Conservation (phyloP, 1,139 yeast species). For the Geotrichum macrosporum region DNA sequence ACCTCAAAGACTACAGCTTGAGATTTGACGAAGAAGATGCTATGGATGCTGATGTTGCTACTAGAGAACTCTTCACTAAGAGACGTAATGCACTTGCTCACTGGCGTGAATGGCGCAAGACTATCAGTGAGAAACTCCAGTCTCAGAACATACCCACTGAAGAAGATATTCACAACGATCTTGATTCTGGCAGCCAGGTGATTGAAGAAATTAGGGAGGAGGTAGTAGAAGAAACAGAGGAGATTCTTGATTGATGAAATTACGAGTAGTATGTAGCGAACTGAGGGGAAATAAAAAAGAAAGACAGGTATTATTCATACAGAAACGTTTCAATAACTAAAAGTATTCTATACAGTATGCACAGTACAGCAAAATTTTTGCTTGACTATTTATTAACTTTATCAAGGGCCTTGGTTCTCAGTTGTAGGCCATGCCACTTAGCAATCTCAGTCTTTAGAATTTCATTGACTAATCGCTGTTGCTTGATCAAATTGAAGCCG, state of each 20-base stretch:
- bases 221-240: constrained; percentile 75
- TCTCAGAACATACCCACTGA: constrained; percentile 42
- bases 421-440: constrained; percentile 92
- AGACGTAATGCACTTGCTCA: constrained; percentile 80
- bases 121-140: constrained; percentile 48
- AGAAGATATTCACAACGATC: constrained; percentile 29
- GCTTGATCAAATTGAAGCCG: constrained; percentile 80
- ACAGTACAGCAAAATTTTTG: background rate
- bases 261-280: too few species aligned
- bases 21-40: constrained; percentile 95
- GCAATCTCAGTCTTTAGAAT: constrained; percentile 78
- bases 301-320: too few species aligned
- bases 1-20: constrained; percentile 81
- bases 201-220: constrained; percentile 68
- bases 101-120: constrained; percentile 78
- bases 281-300: constrained; percentile 7
- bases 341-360: too few species aligned
- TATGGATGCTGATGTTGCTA: constrained; percentile 92
- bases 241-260: constrained; percentile 53
- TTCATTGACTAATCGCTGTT: constrained; percentile 83
- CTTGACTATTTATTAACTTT: constrained; percentile 14
- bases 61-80: constrained; percentile 79
- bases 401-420: constrained; percentile 52
- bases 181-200: constrained; percentile 44
- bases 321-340: too few species aligned